A percentile compares a stretch with the other conserved stretches of the same genome.
phyloP scores from a whole-genome alignment of 1,284 basidiomycete species.

The Sanghuangporus sanghuang region DNA sequence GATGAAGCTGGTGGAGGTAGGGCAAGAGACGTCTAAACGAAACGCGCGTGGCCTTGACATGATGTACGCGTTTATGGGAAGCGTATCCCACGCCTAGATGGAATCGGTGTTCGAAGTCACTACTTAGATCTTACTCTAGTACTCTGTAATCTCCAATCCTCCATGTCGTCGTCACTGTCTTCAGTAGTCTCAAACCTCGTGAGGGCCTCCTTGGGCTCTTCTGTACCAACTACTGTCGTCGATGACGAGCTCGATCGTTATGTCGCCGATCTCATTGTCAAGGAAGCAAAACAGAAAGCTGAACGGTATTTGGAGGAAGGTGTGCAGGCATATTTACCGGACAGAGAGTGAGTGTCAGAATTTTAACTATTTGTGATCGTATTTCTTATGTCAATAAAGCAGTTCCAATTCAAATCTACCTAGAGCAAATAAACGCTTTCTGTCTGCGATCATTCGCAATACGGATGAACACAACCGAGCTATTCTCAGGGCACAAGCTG shows the following conservation, averaged over 20 bases:
- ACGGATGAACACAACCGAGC: slow-evolving; percentile 92
- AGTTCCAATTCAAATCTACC: slow-evolving; percentile 61
- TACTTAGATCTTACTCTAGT: neutral
- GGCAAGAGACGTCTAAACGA: neutral
- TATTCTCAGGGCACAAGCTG: slow-evolving; percentile 70
- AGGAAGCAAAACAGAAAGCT: slow-evolving; percentile 87
- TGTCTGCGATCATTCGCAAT: slow-evolving; percentile 81
- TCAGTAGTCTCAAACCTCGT: slow-evolving; percentile 83
- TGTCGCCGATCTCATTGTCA: slow-evolving; percentile 83
- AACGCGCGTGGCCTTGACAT: neutral
- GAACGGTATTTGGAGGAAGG: slow-evolving; percentile 62
- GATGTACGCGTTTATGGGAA: neutral
- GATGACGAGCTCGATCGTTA: slow-evolving; percentile 86
- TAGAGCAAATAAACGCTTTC: slow-evolving; percentile 87
- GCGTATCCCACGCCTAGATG: slow-evolving; percentile 1
- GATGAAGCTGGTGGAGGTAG: neutral
- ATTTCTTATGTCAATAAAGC: neutral
- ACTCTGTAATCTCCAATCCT: slow-evolving; percentile 9
- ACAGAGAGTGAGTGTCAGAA: slow-evolving; percentile 23
- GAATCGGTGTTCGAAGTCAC: neutral
- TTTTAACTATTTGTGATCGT: neutral
- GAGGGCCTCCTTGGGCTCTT: slow-evolving; percentile 72
- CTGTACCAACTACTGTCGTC: slow-evolving; percentile 56
- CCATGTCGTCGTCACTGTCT: slow-evolving; percentile 54
- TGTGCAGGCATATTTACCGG: slow-evolving; percentile 61